Evolutionary conservation across 1,139 yeast genomes (phyloP).

Genomic region (Taphrina sp.): DNA sequence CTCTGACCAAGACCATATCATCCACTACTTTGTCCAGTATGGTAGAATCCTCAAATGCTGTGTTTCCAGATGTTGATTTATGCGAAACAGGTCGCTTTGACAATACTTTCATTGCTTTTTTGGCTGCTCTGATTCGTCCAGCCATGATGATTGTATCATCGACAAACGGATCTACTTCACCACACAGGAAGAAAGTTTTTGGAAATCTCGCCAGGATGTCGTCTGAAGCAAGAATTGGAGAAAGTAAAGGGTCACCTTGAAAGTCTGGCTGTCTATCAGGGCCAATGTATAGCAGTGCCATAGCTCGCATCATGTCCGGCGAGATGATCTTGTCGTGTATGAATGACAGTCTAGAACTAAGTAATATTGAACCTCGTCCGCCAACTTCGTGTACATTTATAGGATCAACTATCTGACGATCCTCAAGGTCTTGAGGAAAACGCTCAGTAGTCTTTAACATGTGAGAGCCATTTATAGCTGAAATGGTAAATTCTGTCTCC

Average conservation of each 20-base stretch:
- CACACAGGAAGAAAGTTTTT: slow-evolving; percentile 40
- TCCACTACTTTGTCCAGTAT: slow-evolving; percentile 38
- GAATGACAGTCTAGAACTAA: slow-evolving; percentile 40
- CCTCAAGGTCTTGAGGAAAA: not conserved
- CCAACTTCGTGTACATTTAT: slow-evolving; percentile 3
- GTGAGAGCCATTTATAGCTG: too few species aligned
- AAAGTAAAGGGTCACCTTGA: slow-evolving; percentile 39
- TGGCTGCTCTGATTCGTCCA: slow-evolving; percentile 47
- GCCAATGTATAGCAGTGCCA: slow-evolving; percentile 40
- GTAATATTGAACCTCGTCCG: slow-evolving; percentile 39
- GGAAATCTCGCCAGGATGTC: slow-evolving; percentile 40
- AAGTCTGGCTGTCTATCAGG: slow-evolving; percentile 40
- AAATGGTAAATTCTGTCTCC: slow-evolving; percentile 23
- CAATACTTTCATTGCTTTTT: slow-evolving; percentile 38
- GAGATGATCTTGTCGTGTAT: slow-evolving; percentile 39
- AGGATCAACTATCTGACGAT: slow-evolving; percentile 2
- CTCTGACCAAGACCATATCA: slow-evolving; percentile 45
- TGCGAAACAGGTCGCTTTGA: slow-evolving; percentile 29
- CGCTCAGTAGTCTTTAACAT: too few species aligned
- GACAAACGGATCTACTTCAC: slow-evolving; percentile 41
- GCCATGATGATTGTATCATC: slow-evolving; percentile 41
- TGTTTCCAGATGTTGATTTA: not conserved
- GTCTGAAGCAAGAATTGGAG: slow-evolving; percentile 40
- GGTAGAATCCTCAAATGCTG: slow-evolving; percentile 34
- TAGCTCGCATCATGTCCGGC: slow-evolving; percentile 41